Percentiles rank a stretch among this genome's conserved stretches.
phyloP scores from a whole-genome alignment of 768 basidiomycete genomes.

The Termitomyces heimii region DNA sequence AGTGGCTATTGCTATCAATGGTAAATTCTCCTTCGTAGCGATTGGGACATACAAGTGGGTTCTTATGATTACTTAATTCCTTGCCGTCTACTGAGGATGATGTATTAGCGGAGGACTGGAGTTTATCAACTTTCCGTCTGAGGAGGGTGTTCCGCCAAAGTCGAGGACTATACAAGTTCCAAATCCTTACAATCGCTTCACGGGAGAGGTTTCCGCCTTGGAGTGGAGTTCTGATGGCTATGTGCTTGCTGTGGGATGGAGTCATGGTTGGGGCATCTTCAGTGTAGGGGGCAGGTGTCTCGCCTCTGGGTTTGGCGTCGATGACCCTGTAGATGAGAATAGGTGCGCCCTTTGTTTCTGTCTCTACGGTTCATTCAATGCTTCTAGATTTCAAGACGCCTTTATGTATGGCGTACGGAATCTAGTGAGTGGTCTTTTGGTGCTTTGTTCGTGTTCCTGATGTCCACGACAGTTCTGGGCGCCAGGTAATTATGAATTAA shows the following conservation, averaged over 20 bases:
- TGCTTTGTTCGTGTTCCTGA: neutral
- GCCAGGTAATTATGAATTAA: constrained; percentile 86
- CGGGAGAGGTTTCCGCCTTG: constrained; percentile 59
- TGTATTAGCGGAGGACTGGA: constrained; percentile 56
- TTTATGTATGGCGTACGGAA: constrained; percentile 80
- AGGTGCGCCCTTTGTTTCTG: constrained; percentile 28
- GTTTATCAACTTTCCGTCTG: constrained; percentile 63
- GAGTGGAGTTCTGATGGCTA: constrained; percentile 97
- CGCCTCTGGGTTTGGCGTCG: constrained; percentile 69
- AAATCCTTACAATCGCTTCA: constrained; percentile 49
- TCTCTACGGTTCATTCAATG: constrained; percentile 5
- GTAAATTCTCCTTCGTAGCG: constrained; percentile 76
- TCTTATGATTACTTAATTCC: neutral
- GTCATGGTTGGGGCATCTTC: constrained; percentile 85
- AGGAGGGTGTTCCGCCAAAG: constrained; percentile 48
- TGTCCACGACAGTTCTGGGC: constrained; percentile 72
- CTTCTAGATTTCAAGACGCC: constrained; percentile 60
- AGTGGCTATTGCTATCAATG: constrained; percentile 62
- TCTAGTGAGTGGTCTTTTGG: constrained; percentile 49
- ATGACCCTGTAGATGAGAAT: constrained; percentile 51
- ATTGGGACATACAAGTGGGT: constrained; percentile 67
- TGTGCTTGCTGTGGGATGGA: constrained; percentile 90
- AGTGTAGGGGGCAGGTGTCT: constrained; percentile 86
- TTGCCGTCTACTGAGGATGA: neutral
- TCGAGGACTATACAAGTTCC: constrained; percentile 62